Conservation (phyloP, 352 stramenopile genomes). For the Phytophthora constricta region DNA sequence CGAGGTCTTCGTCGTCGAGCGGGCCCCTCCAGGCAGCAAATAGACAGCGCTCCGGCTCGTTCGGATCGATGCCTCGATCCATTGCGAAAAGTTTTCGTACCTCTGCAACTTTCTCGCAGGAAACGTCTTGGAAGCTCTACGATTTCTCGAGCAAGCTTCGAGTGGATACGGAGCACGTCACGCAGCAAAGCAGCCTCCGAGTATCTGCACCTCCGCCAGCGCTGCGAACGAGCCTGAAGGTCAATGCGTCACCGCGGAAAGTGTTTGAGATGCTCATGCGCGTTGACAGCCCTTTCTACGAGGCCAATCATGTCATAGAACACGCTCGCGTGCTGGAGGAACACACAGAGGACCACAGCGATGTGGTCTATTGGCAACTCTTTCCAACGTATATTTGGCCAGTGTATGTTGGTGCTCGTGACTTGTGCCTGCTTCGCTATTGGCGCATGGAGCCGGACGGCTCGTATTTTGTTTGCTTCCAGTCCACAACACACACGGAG, state of each 20-base stretch:
- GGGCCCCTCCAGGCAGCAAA: conserved; percentile 15
- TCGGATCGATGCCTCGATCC: conserved; percentile 74
- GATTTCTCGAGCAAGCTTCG: conserved; percentile 77
- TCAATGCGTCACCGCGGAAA: conserved; percentile 64
- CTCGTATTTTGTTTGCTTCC: conserved; percentile 88
- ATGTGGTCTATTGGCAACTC: conserved; percentile 84
- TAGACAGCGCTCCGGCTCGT: conserved; percentile 60
- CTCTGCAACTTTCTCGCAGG: conserved; percentile 79
- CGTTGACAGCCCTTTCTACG: conserved; percentile 75
- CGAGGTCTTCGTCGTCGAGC: neutral
- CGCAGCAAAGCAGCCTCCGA: conserved; percentile 46
- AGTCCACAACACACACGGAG: conserved; percentile 76
- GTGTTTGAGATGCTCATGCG: conserved; percentile 86
- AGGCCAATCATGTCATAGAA: conserved; percentile 78
- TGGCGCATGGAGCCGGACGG: conserved; percentile 84
- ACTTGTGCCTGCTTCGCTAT: conserved; percentile 81
- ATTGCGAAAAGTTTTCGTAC: conserved; percentile 83
- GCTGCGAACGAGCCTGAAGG: conserved; percentile 75
- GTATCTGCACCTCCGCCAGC: conserved; percentile 53
- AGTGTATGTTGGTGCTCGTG: conserved; percentile 65
- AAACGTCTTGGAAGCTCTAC: conserved; percentile 79
- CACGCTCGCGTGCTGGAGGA: conserved; percentile 67
- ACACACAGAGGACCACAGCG: conserved; percentile 72
- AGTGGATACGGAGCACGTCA: conserved; percentile 67
- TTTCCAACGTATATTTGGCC: conserved; percentile 77